Base-by-base conservation (phyloP, 2,329 filamentous ascomycete genomes). In the Aspergillus jensenii region DNA sequence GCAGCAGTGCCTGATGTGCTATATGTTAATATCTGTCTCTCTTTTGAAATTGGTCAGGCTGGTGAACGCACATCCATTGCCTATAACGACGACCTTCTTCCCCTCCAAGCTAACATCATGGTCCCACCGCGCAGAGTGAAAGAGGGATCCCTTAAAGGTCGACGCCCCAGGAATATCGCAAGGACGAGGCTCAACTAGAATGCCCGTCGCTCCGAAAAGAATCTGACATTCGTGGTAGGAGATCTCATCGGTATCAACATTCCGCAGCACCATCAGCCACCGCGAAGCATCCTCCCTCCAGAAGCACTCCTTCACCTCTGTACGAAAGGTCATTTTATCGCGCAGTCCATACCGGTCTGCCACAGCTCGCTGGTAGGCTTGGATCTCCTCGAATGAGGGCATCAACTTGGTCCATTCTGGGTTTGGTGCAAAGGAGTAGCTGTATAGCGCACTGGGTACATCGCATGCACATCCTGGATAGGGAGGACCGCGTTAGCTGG, bases 361-460 rank as follows among this genome's bases (percentile, higher is more conserved):
- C 11, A 83, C 80, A 14, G 76, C 69, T 52, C 82, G 74, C 27
- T 80, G 72, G 62, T 85, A 84, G 12, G 71, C 70, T 21, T 80
- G 75, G 45, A 84, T 82, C 61, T 84, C 82, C 5, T 65, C 68
- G 4, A 80, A 77, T 0, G 75, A 71, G 0, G 82, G 80, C 63
- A 79, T 76, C 21, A 82, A 71, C 11, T 73, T 74, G 1, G 78
- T 78, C 81, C 82, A 84, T 21, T 72, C 67, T 1, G 79, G 72
- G 55, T 82, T 84, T 49, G 74, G 79, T 3, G 76, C 76, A 60
- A 84, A 85, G 4, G 79, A 82, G 65, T 80, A 85, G 17, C 77
- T 81, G 64, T 85, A 85, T 2, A 86, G 73, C 52, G 78, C 76
- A 23, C 76, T 80, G 70, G 77, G 82, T 2, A 84, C 78, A 67